phyloP scores from a whole-genome alignment of 352 stramenopile genomes.

The Halophytophthora batemanensis region DNA sequence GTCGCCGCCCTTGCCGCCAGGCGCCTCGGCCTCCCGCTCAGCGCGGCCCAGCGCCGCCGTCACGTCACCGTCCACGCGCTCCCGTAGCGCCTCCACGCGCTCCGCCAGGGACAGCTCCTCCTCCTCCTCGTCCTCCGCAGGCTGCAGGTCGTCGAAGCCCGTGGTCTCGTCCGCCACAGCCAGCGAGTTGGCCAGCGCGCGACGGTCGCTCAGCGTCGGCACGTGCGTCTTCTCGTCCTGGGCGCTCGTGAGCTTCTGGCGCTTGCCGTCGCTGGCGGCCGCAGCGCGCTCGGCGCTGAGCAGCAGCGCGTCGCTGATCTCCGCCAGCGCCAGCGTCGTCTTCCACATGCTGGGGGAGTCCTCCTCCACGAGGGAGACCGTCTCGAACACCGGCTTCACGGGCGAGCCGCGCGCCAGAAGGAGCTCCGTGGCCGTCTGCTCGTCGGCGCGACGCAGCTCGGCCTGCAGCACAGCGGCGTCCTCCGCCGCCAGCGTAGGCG shows the following conservation, averaged over 20 bases:
- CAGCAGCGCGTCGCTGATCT: constrained; percentile 67
- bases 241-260: constrained; percentile 45
- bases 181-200: constrained; percentile 49
- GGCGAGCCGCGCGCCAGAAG: constrained; percentile 66
- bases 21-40: constrained; percentile 35
- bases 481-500: constrained; percentile 33
- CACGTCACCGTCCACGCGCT: constrained; percentile 72
- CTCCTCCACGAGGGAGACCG: constrained; percentile 54
- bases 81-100: constrained; percentile 68
- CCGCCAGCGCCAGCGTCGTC: constrained; percentile 44
- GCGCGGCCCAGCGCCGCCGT: constrained; percentile 54
- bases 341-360: constrained; percentile 52
- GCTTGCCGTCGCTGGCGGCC: constrained; percentile 46
- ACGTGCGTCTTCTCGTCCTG: constrained; percentile 64
- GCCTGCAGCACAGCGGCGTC: constrained; percentile 47
- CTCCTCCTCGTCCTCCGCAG: constrained; percentile 45
- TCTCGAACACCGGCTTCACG: constrained; percentile 80
- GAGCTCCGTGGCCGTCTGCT: constrained; percentile 31
- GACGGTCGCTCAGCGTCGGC: constrained; percentile 69
- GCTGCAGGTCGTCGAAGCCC: constrained; percentile 56
- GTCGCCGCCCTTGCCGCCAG: constrained; percentile 31
- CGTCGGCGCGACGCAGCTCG: constrained; percentile 26
- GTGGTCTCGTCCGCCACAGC: constrained; percentile 59
- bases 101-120: constrained; percentile 71
- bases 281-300: constrained; percentile 35